Percentiles rank a stretch among this genome's conserved stretches.
Conservation (phyloP, 179 eudicot species). For the Silene noctiflora region DNA sequence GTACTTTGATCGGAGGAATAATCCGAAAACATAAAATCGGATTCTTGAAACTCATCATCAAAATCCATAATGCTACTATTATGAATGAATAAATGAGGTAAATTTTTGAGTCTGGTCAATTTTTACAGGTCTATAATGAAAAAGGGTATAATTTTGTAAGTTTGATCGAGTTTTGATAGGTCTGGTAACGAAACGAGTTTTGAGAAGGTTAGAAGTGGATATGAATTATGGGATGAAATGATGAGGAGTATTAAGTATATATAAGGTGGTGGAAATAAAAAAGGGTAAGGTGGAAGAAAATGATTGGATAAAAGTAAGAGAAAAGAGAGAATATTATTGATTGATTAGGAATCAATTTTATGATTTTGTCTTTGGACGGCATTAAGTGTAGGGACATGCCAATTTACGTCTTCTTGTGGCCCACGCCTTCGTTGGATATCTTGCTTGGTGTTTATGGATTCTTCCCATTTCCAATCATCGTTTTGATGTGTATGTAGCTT, state of each 20-base stretch:
- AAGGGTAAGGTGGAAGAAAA: background rate
- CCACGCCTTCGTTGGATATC: constrained; percentile 18
- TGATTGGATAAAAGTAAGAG: constrained; percentile 13
- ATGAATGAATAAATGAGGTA: no score
- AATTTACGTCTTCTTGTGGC: constrained; percentile 6
- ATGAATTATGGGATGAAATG: background rate
- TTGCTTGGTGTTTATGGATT: background rate
- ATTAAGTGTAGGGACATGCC: background rate
- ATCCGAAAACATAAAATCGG: constrained; percentile 28
- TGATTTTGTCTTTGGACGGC: constrained; percentile 26
- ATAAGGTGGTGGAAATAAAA: background rate
- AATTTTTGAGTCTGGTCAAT: background rate
- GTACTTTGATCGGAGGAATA: constrained; percentile 25
- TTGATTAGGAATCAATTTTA: background rate
- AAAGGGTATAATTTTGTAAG: background rate
- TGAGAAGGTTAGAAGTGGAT: background rate
- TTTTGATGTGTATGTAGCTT: background rate
- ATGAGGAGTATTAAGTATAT: constrained; percentile 11
- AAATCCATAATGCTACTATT: constrained; percentile 35
- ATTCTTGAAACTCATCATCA: constrained; percentile 31
- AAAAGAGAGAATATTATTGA: background rate
- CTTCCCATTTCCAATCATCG: background rate
- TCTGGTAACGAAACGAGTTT: no score
- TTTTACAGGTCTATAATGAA: no score
- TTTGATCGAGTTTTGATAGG: background rate